These are phyloP conservation scores for Rhazya stricta DNA, from an alignment of 257 asterid genomes.

Conservation along the genomic window DNA sequence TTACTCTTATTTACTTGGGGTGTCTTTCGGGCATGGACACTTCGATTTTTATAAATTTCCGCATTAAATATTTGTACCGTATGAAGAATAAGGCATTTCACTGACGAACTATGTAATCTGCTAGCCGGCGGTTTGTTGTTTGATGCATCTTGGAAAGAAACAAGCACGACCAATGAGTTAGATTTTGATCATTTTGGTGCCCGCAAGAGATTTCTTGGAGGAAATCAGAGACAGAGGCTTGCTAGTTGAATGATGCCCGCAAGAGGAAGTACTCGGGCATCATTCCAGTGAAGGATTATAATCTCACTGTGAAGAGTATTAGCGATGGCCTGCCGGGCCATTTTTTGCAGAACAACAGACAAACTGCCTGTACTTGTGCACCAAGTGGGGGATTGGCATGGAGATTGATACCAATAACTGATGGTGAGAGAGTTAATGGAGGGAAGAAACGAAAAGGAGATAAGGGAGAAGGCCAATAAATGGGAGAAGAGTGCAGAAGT, in stretches of 20 bases:
- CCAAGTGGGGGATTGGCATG: conserved; percentile 17
- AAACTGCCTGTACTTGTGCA: conserved; percentile 8
- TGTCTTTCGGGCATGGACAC: too few relatives aligned
- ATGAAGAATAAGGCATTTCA: too few relatives aligned
- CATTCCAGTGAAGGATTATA: conserved; percentile 19
- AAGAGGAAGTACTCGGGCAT: conserved; percentile 17
- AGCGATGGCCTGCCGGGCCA: conserved; percentile 23
- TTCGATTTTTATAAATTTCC: too few relatives aligned
- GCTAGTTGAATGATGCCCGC: conserved; percentile 22
- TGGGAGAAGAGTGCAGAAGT: conserved; percentile 21
- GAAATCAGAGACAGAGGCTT: conserved; percentile 19
- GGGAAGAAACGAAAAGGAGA: conserved; percentile 14
- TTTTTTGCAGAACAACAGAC: conserved; percentile 21
- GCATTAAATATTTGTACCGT: too few relatives aligned
- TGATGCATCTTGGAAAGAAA: background rate
- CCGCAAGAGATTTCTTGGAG: background rate
- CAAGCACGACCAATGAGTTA: too few relatives aligned
- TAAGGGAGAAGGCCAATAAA: conserved; percentile 15
- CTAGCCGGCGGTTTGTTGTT: too few relatives aligned
- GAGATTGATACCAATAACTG: conserved; percentile 10
- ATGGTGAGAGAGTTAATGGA: conserved; percentile 21
- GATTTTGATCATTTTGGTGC: too few relatives aligned
- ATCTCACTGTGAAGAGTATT: conserved; percentile 21
- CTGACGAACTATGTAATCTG: too few relatives aligned
- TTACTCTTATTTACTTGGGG: too few relatives aligned